Conservation (phyloP, 2,329 filamentous ascomycete species). For the Pseudohalonectria lignicola region DNA sequence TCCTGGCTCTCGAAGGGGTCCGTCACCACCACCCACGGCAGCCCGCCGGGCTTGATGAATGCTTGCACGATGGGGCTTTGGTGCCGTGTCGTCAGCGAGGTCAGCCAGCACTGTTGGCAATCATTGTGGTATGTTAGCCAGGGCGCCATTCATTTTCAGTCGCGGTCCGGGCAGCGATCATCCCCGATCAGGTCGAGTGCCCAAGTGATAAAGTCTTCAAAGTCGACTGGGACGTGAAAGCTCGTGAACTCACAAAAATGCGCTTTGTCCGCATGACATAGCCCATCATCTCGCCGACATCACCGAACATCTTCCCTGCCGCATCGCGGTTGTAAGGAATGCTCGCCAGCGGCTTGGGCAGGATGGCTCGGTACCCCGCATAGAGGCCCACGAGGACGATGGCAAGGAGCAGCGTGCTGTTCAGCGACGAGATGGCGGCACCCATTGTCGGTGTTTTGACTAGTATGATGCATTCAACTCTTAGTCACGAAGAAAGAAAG, state of each 20-base stretch:
- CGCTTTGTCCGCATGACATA: conserved; percentile 21
- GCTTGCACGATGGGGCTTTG: conserved; percentile 32
- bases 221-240: too few relatives aligned
- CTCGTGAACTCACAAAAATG: conserved; percentile 14
- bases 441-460: not conserved
- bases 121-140: too few relatives aligned
- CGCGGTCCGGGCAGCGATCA: too few relatives aligned
- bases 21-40: conserved; percentile 30
- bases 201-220: too few relatives aligned
- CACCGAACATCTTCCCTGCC: conserved; percentile 24
- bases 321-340: conserved; percentile 32
- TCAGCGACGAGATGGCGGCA: not conserved
- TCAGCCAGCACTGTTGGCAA: conserved; percentile 19
- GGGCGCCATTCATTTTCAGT: too few relatives aligned
- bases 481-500: not conserved
- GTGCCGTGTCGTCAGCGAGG: conserved; percentile 18
- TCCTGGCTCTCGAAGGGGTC: conserved; percentile 31
- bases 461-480: not conserved
- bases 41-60: conserved; percentile 22
- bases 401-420: not conserved
- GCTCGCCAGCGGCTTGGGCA: conserved; percentile 30
- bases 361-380: conserved; percentile 9
- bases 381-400: not conserved
- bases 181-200: too few relatives aligned
- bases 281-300: conserved; percentile 26